phyloP scores from a whole-genome alignment of 2,329 filamentous ascomycete genomes.

The Cadophora gregata region DNA sequence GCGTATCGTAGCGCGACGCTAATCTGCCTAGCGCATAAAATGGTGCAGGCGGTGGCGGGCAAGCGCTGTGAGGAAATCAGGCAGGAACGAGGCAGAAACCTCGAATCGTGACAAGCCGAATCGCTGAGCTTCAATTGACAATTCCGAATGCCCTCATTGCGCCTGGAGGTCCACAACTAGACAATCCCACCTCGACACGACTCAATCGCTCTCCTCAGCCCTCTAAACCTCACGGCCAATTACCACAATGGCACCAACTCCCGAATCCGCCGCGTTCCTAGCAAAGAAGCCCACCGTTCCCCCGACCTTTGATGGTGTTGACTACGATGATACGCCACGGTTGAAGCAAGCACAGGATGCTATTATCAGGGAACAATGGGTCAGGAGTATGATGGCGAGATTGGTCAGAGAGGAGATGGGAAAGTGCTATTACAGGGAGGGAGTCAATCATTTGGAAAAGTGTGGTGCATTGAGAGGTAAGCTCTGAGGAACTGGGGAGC shows the following conservation, averaged over 20 bases:
- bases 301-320: constrained; percentile 84
- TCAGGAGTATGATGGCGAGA: constrained; percentile 86
- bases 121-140: constrained; percentile 16
- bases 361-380: constrained; percentile 86
- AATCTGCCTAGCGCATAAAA: constrained; percentile 18
- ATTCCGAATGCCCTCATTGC: constrained; percentile 11
- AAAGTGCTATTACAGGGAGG: constrained; percentile 85
- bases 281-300: constrained; percentile 83
- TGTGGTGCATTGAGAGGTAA: constrained; percentile 82
- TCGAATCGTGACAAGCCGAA: neutral
- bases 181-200: constrained; percentile 7
- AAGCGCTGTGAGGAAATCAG: constrained; percentile 2
- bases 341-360: constrained; percentile 85
- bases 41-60: constrained; percentile 8
- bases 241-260: constrained; percentile 70
- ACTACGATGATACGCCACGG: constrained; percentile 81
- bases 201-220: constrained; percentile 14
- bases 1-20: constrained; percentile 33
- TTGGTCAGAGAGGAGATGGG: constrained; percentile 82
- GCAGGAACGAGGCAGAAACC: constrained; percentile 4
- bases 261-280: constrained; percentile 82
- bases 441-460: constrained; percentile 88
- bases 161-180: neutral
- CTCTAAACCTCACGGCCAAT: neutral
- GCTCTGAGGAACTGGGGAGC: constrained; percentile 40